Conservation (phyloP, 345 rosid genomes). For the Gossypium anomalum region DNA sequence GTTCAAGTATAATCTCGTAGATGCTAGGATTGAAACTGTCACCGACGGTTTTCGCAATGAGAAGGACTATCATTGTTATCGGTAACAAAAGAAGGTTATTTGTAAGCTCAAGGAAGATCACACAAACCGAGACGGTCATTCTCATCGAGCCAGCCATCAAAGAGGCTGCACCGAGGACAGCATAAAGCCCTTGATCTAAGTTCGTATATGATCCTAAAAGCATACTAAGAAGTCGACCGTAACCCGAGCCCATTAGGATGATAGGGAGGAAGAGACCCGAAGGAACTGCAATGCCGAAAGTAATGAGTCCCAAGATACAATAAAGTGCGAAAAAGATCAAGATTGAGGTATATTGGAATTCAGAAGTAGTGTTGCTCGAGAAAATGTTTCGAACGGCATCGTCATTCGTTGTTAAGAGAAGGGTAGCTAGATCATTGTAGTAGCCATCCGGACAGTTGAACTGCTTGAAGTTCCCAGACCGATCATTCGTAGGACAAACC, state of each 20-base stretch:
- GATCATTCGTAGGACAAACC: conserved; percentile 60
- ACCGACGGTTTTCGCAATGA: conserved; percentile 82
- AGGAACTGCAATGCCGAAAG: conserved; percentile 97
- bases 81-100: conserved; percentile 88
- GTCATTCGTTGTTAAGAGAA: conserved; percentile 80
- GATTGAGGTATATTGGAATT: conserved; percentile 50
- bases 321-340: conserved; percentile 69
- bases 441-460: conserved; percentile 81
- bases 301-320: conserved; percentile 68
- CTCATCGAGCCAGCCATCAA: conserved; percentile 99
- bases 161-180: conserved; percentile 94
- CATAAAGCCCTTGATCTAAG: conserved; percentile 78
- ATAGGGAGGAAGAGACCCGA: conserved; percentile 94
- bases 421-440: conserved; percentile 88
- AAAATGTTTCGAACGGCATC: conserved; percentile 86
- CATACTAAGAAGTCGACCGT: conserved; percentile 76
- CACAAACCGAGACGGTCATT: conserved; percentile 93
- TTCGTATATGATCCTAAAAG: conserved; percentile 72
- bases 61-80: conserved; percentile 80
- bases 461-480: conserved; percentile 81
- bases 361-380: conserved; percentile 62
- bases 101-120: conserved; percentile 90
- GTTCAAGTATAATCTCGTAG: conserved; percentile 70
- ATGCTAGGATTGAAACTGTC: conserved; percentile 83
- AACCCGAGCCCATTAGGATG: conserved; percentile 85